Evolutionary conservation across 306 rosid genomes (phyloP), one percentile per base, ranked within the genome.

Genomic region (Canavalia ensiformis): DNA sequence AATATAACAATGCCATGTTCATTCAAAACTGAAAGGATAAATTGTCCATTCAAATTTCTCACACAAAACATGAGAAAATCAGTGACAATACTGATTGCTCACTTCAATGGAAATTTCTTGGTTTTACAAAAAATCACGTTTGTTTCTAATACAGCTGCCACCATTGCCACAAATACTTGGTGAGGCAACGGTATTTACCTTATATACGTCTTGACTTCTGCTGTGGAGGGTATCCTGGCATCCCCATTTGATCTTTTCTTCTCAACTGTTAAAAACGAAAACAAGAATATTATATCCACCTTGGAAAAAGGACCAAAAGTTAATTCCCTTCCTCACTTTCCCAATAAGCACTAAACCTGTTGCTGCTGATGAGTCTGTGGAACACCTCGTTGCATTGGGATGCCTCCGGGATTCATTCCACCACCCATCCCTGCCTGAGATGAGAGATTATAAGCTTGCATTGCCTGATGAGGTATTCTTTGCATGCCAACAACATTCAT

Each of bases 371-470:
- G 97, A 47, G 89, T 90, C 85, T 91, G 97, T 4, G 90, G 85
- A 81, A 89, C 94, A 80, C 97, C 99, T 44, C 97, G 92, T 78
- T 87, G 97, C 97, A 95, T 92, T 47, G 92, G 95, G 78, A 94
- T 87, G 77, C 95, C 91, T 72, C 91, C 85, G 44, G 97, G 97
- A 88, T 95, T 95, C 97, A 91, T 92, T 68, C 90, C 94, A 73
- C 87, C 86, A 33, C 91, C 89, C 90, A 91, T 92, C 68, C 92
- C 97, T 45, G 94, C 84, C 88, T 93, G 97, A 78, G 97, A 90
- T 72, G 97, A 30, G 80, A 91, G 90, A 80, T 93, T 93, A 86
- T 91, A 95, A 58, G 89, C 86, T 81, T 89, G 80, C 94, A 95
- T 88, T 76, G 89, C 80, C 76, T 87, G 98, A 71, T 87, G 90